Evolutionary conservation across 441 rosid genomes (phyloP), one percentile per base, ranked within the genome.

Genomic region (Mallotus repandus): DNA sequence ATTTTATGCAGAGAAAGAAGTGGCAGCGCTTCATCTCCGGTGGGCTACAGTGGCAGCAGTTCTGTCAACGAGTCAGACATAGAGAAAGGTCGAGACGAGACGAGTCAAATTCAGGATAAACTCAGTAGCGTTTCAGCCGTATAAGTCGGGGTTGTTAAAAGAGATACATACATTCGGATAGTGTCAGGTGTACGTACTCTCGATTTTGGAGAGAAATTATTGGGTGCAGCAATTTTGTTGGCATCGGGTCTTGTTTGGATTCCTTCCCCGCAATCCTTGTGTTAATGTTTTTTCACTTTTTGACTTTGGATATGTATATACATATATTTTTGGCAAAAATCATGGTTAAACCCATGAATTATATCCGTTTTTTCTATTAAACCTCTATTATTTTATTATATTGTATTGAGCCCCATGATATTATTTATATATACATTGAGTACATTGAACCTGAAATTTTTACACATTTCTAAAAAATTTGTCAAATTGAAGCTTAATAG

Each of bases 1-100:
- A 89, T 94, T 66, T 54, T 94, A 41, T 88, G 89, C 67, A 76
- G 95, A 74, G 98, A 93, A 0, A 70, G 86, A 45, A 83, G 89
- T 55, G 81, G 74, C 7, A 79, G 55, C 10, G 52, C 74, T 50
- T 81, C 87, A n/a, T 86, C 91, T 2, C 29, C 29, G 22, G 53
- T 59, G 41, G 56, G 84, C 16, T 75, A 75, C 21, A 70, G 74
- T 14, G 70, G 56, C 14, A 58, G 56, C 66, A 52, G 66, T 3
- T 53, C 11, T 3, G 16, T 4, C 19, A 25, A 25, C 29, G 1
- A 25, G 29, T 25, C 29, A 25, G 29, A 25, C 29, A 25, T 25
- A 25, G 29, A 25, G 29, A 25, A 25, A 25, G 56, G 16, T 53
- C 4, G n/a, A 53, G 56, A 22, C 69, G 25, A 55, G 19, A 71